Evolutionary conservation across 768 basidiomycete genomes (phyloP).

Genomic region (Leccinum subgranulosum): DNA sequence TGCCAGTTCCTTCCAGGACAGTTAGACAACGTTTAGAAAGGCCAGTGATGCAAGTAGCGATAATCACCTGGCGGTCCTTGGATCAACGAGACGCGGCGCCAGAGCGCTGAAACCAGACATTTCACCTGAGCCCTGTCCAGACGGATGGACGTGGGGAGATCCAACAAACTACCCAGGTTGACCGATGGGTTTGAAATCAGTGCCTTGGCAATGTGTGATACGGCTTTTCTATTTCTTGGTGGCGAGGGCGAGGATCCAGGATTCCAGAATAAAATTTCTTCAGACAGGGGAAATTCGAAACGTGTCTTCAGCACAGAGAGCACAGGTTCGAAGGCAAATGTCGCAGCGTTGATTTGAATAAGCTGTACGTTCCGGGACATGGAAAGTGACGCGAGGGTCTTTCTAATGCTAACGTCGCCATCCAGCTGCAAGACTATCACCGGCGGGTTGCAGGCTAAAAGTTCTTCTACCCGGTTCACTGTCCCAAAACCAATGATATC

Average conservation of each 20-base stretch:
- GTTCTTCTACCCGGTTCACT: conserved; percentile 53
- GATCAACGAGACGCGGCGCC: conserved; percentile 54
- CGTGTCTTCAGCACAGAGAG: conserved; percentile 46
- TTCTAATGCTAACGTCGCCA: conserved; percentile 34
- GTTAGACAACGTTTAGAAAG: background rate
- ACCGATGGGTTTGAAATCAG: conserved; percentile 30
- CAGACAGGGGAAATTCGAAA: conserved; percentile 39
- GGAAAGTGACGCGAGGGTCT: conserved; percentile 39
- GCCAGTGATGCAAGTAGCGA: too few species aligned
- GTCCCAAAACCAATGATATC: conserved; percentile 56
- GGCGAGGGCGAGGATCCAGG: conserved; percentile 7
- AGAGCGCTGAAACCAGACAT: conserved; percentile 49
- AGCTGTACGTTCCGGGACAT: conserved; percentile 36
- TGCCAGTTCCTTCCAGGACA: conserved; percentile 55
- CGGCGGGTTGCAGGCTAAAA: conserved; percentile 45
- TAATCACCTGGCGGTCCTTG: conserved; percentile 68
- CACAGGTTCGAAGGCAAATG: conserved; percentile 63
- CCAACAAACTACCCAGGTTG: conserved; percentile 40
- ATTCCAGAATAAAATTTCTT: conserved; percentile 55
- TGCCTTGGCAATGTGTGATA: conserved; percentile 20
- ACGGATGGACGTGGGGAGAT: conserved; percentile 33
- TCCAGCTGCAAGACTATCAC: conserved; percentile 54
- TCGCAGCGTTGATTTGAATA: conserved; percentile 54
- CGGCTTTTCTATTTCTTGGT: background rate
- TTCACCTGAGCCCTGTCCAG: conserved; percentile 51